Conservation (phyloP, 2,329 filamentous ascomycete genomes). For the Exophiala spinifera region DNA sequence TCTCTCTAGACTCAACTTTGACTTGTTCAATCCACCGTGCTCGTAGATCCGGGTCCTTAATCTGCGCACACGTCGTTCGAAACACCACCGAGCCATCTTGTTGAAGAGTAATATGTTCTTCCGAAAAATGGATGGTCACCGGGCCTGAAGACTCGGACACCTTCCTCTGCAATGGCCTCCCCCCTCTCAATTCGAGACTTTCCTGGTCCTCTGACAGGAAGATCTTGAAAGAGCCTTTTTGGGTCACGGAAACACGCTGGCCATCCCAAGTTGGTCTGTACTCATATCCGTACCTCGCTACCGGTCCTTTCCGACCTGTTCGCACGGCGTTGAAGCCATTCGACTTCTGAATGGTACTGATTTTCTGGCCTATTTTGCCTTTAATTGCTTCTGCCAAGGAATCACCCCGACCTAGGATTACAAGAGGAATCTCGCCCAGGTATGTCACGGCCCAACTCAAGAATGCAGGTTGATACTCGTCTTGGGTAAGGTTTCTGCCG, state of each 20-base stretch:
- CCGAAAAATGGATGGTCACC: conserved; percentile 1
- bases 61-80: neutral
- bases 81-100: neutral
- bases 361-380: neutral
- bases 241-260: neutral
- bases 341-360: neutral
- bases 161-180: neutral
- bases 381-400: neutral
- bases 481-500: neutral
- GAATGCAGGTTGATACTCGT: neutral
- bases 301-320: neutral
- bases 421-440: neutral
- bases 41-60: neutral
- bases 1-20: neutral
- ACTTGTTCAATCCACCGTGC: neutral
- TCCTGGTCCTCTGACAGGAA: neutral
- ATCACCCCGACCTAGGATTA: neutral
- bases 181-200: neutral
- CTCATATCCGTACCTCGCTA: neutral
- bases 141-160: neutral
- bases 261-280: neutral
- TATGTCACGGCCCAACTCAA: neutral
- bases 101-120: neutral
- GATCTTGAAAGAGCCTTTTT: neutral
- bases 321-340: neutral